Conservation (phyloP, 176 grass and related monocot species). For the Ananas comosus region DNA sequence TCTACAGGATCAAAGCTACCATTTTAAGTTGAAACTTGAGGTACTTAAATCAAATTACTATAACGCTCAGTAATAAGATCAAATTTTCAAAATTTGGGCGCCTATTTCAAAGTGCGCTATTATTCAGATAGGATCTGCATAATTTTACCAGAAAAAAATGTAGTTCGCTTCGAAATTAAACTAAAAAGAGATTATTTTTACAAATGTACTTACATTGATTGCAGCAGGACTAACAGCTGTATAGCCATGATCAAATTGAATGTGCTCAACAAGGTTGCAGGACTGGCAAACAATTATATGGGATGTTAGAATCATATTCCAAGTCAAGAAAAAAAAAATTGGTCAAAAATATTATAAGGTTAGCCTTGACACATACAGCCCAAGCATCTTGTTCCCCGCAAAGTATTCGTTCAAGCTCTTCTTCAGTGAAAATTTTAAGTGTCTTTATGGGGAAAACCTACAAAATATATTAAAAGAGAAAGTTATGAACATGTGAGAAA, state of each 20-base stretch:
- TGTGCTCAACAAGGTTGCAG: conserved; percentile 40
- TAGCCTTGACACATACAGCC: conserved; percentile 34
- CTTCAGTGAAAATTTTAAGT: conserved; percentile 45
- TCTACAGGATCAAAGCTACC: no score
- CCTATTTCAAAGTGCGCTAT: no score
- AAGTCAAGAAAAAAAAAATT: conserved; percentile 16
- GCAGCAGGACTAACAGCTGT: conserved; percentile 21
- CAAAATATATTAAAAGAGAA: neutral
- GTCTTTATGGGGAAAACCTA: conserved; percentile 43
- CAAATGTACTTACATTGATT: conserved; percentile 34
- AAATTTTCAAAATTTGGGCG: no score
- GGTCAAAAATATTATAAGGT: neutral
- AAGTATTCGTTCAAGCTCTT: conserved; percentile 58
- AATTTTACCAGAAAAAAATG: neutral
- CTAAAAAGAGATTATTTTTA: neutral
- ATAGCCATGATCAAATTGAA: conserved; percentile 55
- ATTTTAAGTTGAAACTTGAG: no score
- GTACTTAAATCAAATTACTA: no score
- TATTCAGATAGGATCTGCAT: no score
- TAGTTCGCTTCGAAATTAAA: neutral
- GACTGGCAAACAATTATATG: conserved; percentile 21
- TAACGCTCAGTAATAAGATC: no score
- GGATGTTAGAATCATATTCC: no score
- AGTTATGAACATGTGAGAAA: neutral
- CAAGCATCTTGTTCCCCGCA: conserved; percentile 57